Base-by-base conservation (phyloP, 2,329 filamentous ascomycete species). In the Aspergillus jensenii region DNA sequence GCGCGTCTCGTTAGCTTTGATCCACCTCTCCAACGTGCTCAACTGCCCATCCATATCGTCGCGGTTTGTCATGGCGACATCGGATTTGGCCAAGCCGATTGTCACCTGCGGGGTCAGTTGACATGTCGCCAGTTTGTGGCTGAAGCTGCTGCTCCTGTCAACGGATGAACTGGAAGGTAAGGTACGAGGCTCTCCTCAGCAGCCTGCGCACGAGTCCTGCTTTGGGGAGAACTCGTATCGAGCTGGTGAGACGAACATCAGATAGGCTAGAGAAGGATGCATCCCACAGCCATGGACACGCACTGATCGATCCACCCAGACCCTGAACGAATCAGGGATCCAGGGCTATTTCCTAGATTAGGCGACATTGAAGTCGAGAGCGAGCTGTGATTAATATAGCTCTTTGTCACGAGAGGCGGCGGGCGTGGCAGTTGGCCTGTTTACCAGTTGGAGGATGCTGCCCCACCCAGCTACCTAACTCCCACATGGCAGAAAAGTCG, bases 401-500 rank as follows among this genome's bases (percentile, higher is more conserved):
- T 59, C 33, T 40, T 40, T 37, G 21, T 54, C 52, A 47, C 52
- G 21, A 54, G 50, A 15, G 47, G 17, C 31, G 31, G 8, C 17
- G 46, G 27, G 27, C 27, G 25, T 45, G 31, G 27, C 43, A 25
- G 43, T 40, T 54, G 31, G 51, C n/a, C 15, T 54, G 25, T 52
- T 52, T n/a, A 21, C 40, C 27, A 9, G 47, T 58, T 40, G 54
- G 52, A 55, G 41, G 49, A 39, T 54, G 37, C 23, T 39, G 59
- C 58, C 63, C 63, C 63, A 65, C 63, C 35, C 55, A 44, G 55
- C 46, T 48, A 54, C 19, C 50, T 54, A 58, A 25, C 51, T 55
- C 53, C 63, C 63, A 65, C 59, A 65, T 65, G 63, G 63, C 56
- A 56, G 46, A 39, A 56, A 55, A 52, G 21, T 44, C 55, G 44